phyloP scores from a whole-genome alignment of 1,284 basidiomycete species.

The Kwoniella shivajii region DNA sequence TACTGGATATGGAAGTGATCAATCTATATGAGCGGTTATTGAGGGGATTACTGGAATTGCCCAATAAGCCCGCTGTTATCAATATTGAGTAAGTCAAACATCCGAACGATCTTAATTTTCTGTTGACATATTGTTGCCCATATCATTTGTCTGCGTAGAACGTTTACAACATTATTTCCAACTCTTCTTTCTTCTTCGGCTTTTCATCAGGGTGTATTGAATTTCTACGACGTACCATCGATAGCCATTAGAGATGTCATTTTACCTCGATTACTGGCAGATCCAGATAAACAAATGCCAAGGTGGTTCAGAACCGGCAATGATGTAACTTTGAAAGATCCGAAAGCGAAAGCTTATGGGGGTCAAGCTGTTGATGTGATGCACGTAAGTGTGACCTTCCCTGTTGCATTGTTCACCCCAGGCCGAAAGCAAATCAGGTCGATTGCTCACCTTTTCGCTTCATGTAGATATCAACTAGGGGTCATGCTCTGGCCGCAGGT shows the following conservation, averaged over 20 bases:
- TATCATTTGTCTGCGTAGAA: constrained; percentile 25
- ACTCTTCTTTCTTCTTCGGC: constrained; percentile 42
- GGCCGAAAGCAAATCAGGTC: neutral
- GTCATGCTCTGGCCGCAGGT: constrained; percentile 44
- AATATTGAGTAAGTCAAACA: constrained; percentile 45
- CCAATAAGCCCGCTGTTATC: constrained; percentile 46
- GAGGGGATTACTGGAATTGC: constrained; percentile 42
- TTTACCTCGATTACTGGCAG: constrained; percentile 43
- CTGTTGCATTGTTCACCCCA: neutral
- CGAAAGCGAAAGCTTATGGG: constrained; percentile 46
- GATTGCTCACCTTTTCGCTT: neutral
- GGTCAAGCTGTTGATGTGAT: constrained; percentile 48
- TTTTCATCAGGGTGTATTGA: constrained; percentile 47
- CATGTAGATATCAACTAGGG: constrained; percentile 44
- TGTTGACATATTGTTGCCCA: neutral
- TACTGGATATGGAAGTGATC: constrained; percentile 35
- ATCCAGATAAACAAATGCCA: constrained; percentile 41
- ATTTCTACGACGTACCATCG: constrained; percentile 51
- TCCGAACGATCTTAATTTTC: neutral
- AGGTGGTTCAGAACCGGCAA: constrained; percentile 50
- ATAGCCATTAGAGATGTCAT: constrained; percentile 48
- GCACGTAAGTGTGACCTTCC: constrained; percentile 40
- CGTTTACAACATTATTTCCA: constrained; percentile 51
- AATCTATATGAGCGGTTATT: constrained; percentile 47
- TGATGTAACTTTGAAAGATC: constrained; percentile 37